Evolutionary conservation across 768 basidiomycete genomes (phyloP), one percentile per base, ranked within the genome.

Genomic region (Leccinum subgranulosum): DNA sequence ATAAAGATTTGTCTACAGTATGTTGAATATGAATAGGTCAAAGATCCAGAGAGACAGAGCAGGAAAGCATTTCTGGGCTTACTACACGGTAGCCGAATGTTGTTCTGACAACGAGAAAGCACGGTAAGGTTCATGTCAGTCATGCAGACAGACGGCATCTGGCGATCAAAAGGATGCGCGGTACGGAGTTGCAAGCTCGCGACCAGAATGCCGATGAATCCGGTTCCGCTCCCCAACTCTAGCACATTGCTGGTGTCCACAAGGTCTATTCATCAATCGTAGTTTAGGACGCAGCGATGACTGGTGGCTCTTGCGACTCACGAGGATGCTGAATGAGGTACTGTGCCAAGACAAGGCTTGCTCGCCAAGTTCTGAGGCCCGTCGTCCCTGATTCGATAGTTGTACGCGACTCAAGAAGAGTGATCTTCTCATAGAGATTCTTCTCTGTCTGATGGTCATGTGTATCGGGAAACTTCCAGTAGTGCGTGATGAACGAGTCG

Each of bases 161-260:
- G 43, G 53, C n/a, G 23, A 33, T 55, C 36, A 27, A 31, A 10
- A n/a, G 52, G 41, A 50, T 7, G 51, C 19, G 31, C 34, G 17
- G 52, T 39, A 51, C 36, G 56, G n/a, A 61, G 49, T 23, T 92
- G 90, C 15, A 90, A 68, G 45, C 76, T 76, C 0, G 83, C 83
- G 29, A 83, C 68, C 7, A 90, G 69, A 39, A 83, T 80, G 4
- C 88, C 91, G 15, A 92, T 74, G 63, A 91, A 86, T n/a, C 91
- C 91, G 3, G 79, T 76, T 1, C 91, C 91, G 6, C 84, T 86
- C 11, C 91, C 91, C 1, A 92, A 76, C 67, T 93, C 91, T 10
- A 93, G 78, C 7, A 90, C 76, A 17, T 76, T 71, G 63, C 77
- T 77, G 11, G 69, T 56, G 25, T 53, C 34, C n/a, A 64, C 59